phyloP scores from a whole-genome alignment of 768 basidiomycete genomes.

The Cubamyces sp. region DNA sequence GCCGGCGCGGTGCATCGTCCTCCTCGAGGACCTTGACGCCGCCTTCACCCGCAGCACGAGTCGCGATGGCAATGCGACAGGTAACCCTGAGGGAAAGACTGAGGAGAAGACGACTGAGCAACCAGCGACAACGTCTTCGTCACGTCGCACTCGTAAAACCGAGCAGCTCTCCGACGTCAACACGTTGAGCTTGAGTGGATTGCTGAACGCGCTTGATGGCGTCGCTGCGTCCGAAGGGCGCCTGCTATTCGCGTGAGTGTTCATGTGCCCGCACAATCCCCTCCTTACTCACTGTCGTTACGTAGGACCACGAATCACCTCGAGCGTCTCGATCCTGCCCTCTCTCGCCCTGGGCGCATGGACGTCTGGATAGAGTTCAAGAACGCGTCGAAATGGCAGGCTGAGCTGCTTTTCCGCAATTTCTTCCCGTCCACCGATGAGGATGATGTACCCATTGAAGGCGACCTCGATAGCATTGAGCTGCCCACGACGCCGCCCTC shows the following conservation, averaged over 20 bases:
- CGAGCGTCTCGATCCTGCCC: slow-evolving; percentile 87
- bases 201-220: slow-evolving; percentile 85
- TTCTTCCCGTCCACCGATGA: slow-evolving; percentile 83
- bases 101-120: slow-evolving; percentile 41
- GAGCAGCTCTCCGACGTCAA: slow-evolving; percentile 77
- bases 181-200: slow-evolving; percentile 77
- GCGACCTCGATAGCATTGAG: slow-evolving; percentile 52
- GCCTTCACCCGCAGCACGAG: slow-evolving; percentile 80
- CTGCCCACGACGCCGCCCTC: slow-evolving; percentile 44
- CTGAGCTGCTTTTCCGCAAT: slow-evolving; percentile 84
- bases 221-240: slow-evolving; percentile 88
- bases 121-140: slow-evolving; percentile 40
- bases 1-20: slow-evolving; percentile 81
- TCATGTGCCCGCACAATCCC: not conserved
- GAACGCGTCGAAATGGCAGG: slow-evolving; percentile 84
- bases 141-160: slow-evolving; percentile 46
- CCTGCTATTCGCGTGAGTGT: slow-evolving; percentile 82
- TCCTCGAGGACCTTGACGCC: slow-evolving; percentile 90
- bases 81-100: slow-evolving; percentile 46
- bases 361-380: slow-evolving; percentile 94
- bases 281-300: slow-evolving; percentile 9
- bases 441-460: slow-evolving; percentile 41
- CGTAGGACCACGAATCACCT: slow-evolving; percentile 85
- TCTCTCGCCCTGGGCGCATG: slow-evolving; percentile 91
- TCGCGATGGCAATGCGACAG: slow-evolving; percentile 59